A percentile compares a stretch with the other conserved stretches of the same genome.
These are phyloP conservation scores for Coemansia sp. DNA, from an alignment of 192 early-diverging fungal genomes.

Conservation along the genomic window DNA sequence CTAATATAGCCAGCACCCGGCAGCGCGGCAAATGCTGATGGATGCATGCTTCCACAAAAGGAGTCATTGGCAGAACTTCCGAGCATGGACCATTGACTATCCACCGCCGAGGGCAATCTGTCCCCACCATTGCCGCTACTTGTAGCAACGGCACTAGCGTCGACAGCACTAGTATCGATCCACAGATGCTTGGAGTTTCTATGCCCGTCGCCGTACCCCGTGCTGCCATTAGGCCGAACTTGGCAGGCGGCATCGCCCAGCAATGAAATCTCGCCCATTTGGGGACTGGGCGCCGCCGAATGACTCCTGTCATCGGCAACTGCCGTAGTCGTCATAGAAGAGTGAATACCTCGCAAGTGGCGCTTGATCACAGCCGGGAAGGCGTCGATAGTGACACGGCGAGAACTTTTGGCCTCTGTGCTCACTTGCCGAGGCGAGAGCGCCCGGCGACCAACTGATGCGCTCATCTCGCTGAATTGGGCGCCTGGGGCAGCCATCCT, in stretches of 20 bases:
- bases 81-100: slow-evolving; percentile 23
- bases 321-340: not conserved
- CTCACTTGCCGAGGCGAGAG: slow-evolving; percentile 9
- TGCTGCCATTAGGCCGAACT: slow-evolving; percentile 7
- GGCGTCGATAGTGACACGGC: slow-evolving; percentile 48
- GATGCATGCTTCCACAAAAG: not conserved
- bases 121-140: not conserved
- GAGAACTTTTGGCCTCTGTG: slow-evolving; percentile 17
- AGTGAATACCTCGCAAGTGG: slow-evolving; percentile 37
- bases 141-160: not conserved
- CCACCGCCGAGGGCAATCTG: slow-evolving; percentile 6
- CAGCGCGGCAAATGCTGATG: slow-evolving; percentile 17
- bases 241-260: not conserved
- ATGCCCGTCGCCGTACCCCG: slow-evolving; percentile 21
- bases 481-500: not conserved
- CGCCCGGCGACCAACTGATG: not conserved
- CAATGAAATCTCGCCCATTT: not conserved
- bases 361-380: slow-evolving; percentile 49
- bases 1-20: not conserved
- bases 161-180: slow-evolving; percentile 30
- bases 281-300: slow-evolving; percentile 18
- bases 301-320: not conserved
- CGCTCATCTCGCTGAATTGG: slow-evolving; percentile 11
- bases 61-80: slow-evolving; percentile 16
- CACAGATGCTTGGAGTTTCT: slow-evolving; percentile 17